A percentile compares a stretch with the other conserved stretches of the same genome.
These are phyloP conservation scores for Saitozyma sp. DNA, from an alignment of 768 basidiomycete species.

Conservation along the genomic window DNA sequence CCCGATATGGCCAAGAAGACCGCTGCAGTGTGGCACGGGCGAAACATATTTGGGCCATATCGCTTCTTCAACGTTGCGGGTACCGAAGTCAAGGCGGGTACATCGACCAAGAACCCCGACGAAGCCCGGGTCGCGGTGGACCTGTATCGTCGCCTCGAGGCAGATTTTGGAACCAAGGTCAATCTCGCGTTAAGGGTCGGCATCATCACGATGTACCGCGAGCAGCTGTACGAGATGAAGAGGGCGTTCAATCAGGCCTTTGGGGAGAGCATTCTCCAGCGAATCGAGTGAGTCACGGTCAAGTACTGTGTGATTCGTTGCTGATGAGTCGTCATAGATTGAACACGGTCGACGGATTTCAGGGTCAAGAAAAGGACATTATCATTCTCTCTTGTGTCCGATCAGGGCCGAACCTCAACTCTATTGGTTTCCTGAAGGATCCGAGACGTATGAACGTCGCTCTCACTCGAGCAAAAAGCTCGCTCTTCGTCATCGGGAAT, in stretches of 20 bases:
- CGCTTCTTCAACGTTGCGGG: conserved; percentile 84
- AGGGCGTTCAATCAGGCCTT: conserved; percentile 69
- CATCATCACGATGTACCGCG: conserved; percentile 91
- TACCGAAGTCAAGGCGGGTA: conserved; percentile 64
- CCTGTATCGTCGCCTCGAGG: conserved; percentile 69
- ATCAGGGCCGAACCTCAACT: conserved; percentile 77
- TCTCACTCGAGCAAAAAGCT: conserved; percentile 90
- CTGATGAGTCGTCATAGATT: conserved; percentile 56
- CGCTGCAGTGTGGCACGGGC: conserved; percentile 76
- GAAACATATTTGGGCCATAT: conserved; percentile 77
- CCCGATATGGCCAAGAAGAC: conserved; percentile 85
- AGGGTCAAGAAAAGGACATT: conserved; percentile 97
- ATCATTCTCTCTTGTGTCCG: conserved; percentile 97
- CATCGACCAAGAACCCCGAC: conserved; percentile 71
- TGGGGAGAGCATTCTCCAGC: conserved; percentile 67
- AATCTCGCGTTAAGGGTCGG: conserved; percentile 64
- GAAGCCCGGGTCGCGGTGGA: conserved; percentile 76
- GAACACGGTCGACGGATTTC: conserved; percentile 97
- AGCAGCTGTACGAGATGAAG: conserved; percentile 75
- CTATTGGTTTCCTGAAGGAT: conserved; percentile 86
- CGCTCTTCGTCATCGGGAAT: conserved; percentile 89
- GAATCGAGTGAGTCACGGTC: conserved; percentile 60
- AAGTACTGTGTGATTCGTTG: not conserved
- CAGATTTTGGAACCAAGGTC: conserved; percentile 58
- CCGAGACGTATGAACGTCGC: conserved; percentile 96